Evolutionary conservation across 345 rosid species (phyloP).

Genomic region (Xanthoceras sorbifolium): DNA sequence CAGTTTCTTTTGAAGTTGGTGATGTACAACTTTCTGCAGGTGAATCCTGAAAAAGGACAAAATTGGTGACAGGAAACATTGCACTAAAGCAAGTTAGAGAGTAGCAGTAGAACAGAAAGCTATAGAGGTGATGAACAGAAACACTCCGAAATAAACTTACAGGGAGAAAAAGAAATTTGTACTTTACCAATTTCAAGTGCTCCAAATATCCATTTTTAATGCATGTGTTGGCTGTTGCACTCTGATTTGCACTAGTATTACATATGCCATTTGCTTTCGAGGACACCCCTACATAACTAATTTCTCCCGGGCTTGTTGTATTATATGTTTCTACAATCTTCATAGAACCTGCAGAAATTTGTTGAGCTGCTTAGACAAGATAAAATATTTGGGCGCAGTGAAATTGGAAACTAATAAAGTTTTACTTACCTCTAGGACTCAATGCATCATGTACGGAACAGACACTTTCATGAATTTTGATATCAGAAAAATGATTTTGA

Average conservation of each 20-base stretch:
- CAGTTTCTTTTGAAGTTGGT: conserved; percentile 23
- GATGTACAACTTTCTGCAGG: conserved; percentile 25
- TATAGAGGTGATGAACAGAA: not conserved
- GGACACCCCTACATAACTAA: conserved; percentile 15
- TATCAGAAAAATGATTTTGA: conserved; percentile 15
- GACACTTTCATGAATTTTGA: conserved; percentile 16
- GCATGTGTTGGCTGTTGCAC: conserved; percentile 20
- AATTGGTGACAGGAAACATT: conserved; percentile 1
- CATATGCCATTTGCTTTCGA: conserved; percentile 21
- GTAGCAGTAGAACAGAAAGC: not conserved
- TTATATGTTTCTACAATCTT: conserved; percentile 16
- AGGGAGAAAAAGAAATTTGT: not conserved
- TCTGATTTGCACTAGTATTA: conserved; percentile 19
- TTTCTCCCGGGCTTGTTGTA: conserved; percentile 9
- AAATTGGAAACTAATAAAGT: conserved; percentile 1
- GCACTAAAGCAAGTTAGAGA: not conserved
- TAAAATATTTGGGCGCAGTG: not conserved
- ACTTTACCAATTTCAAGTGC: conserved; percentile 37
- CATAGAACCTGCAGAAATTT: conserved; percentile 25
- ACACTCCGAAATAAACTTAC: not conserved
- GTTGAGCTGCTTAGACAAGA: conserved; percentile 17
- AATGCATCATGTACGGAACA: conserved; percentile 15
- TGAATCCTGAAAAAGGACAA: conserved; percentile 41
- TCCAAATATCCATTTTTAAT: conserved; percentile 29
- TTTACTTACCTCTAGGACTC: conserved; percentile 30